phyloP scores from a whole-genome alignment of 371 early-diverging fungal species.

The Zychaea mexicana region DNA sequence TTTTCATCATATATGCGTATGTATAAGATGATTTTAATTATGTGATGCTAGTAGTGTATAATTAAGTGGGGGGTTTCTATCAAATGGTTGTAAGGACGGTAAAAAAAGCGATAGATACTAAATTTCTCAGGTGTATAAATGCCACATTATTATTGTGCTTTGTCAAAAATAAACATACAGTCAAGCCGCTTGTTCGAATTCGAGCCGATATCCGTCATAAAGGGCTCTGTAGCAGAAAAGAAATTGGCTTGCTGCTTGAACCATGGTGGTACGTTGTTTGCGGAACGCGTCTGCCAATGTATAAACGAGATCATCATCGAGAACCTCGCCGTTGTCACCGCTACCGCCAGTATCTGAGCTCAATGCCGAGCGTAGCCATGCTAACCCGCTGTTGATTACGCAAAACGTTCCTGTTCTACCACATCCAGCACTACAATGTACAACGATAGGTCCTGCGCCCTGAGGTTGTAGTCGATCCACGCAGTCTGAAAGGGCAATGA shows the following conservation, averaged over 20 bases:
- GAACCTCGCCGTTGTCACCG: not conserved
- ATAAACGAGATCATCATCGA: constrained; percentile 63
- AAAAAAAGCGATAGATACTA: not conserved
- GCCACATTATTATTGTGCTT: no score
- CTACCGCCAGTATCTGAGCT: constrained; percentile 22
- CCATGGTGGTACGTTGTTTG: constrained; percentile 83
- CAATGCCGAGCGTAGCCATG: constrained; percentile 1
- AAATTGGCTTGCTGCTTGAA: constrained; percentile 86
- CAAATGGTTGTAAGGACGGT: no score
- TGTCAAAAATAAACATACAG: not conserved
- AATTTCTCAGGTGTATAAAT: not conserved
- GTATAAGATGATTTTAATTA: no score
- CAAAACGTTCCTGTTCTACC: constrained; percentile 98
- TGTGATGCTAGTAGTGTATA: no score
- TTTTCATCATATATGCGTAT: no score
- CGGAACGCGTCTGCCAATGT: constrained; percentile 72
- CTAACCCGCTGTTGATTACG: constrained; percentile 32
- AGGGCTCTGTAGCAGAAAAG: constrained; percentile 84
- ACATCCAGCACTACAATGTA: constrained; percentile 94
- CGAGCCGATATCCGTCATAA: constrained; percentile 29
- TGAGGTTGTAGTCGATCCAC: constrained; percentile 30
- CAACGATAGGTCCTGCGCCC: constrained; percentile 58
- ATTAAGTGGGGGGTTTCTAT: no score
- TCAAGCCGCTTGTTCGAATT: not conserved
- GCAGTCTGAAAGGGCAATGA: constrained; percentile 48